Evolutionary conservation across 352 stramenopile species (phyloP), one percentile per base, ranked within the genome.

Genomic region (Globisporangium paroecandrum): DNA sequence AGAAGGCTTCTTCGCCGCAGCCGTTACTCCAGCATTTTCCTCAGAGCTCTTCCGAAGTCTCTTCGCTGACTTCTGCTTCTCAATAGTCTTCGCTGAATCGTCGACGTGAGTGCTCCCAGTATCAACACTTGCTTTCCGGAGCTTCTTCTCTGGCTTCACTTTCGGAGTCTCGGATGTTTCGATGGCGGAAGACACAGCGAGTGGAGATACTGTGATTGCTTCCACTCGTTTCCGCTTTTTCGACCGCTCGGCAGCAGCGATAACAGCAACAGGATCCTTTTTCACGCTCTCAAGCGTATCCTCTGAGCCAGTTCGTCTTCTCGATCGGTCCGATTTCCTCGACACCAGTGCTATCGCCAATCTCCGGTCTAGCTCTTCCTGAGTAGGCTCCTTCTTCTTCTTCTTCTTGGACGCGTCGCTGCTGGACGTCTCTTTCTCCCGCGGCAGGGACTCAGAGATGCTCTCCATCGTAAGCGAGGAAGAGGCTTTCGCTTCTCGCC

Each of bases 161-260:
- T 56, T 36, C 9, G 54, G 25, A 41, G 24, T 29, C 41, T 65
- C 38, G 18, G 59, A 41, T 27, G 38, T 24, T 47, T 65, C 41
- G n/a, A 49, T 41, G 46, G 15, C 29, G 22, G 13, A 24, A 46
- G 18, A 15, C 5, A 29, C 25, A 36, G 25, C 24, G 54, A 20
- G 4, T 51, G 56, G 32, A n/a, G 32, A 62, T 15, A 4, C 7
- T 4, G n/a, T 29, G 32, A 29, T 51, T 18, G 27, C n/a, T 51
- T 49, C 38, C 43, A n/a, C 64, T 56, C 47, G 56, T 24, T 69
- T 58, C 12, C 65, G 43, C 36, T 70, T 65, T 9, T 65, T 56
- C 46, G 1, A 12, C 1, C 34, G 57, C 41, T 57, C 53, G 9
- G 22, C 27, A 15, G 38, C 36, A 47, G 25, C 20, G 18, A 51